Conservation (phyloP, 75 land plant genomes). For the Pinus albicaulis region DNA sequence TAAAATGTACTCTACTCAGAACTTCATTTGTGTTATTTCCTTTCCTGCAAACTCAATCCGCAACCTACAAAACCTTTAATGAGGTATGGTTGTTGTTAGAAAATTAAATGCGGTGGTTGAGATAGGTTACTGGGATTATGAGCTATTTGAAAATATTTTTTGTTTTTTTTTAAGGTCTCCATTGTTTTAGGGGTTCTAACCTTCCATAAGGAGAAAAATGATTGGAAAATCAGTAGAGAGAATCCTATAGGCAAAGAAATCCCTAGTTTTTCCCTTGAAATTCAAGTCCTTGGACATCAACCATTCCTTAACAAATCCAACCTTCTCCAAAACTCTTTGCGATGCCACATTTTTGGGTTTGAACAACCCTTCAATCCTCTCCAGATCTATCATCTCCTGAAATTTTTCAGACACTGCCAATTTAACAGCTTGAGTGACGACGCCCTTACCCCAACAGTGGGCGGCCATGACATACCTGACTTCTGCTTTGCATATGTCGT, state of each 20-base stretch:
- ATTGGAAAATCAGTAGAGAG: slow-evolving; percentile 5
- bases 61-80: no score
- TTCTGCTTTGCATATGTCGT: slow-evolving; percentile 27
- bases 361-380: slow-evolving; percentile 49
- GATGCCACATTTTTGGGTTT: slow-evolving; percentile 34
- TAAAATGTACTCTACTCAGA: no score
- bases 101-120: no score
- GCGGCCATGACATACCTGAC: slow-evolving; percentile 41
- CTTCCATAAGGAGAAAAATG: no score
- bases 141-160: no score
- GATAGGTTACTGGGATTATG: no score
- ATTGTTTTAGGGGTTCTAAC: no score
- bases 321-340: slow-evolving; percentile 57
- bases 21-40: no score
- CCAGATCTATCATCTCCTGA: slow-evolving; percentile 23
- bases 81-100: no score
- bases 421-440: slow-evolving; percentile 53
- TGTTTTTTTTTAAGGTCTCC: no score
- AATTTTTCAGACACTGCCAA: slow-evolving; percentile 36
- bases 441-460: slow-evolving; percentile 65
- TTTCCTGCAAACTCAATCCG: no score
- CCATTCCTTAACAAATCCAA: slow-evolving; percentile 48
- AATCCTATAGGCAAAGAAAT: slow-evolving; percentile 25
- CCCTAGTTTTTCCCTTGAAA: slow-evolving; percentile 19
- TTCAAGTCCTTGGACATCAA: slow-evolving; percentile 21